Conservation (phyloP, 2,329 filamentous ascomycete species). For the Sporothrix brasiliensis region DNA sequence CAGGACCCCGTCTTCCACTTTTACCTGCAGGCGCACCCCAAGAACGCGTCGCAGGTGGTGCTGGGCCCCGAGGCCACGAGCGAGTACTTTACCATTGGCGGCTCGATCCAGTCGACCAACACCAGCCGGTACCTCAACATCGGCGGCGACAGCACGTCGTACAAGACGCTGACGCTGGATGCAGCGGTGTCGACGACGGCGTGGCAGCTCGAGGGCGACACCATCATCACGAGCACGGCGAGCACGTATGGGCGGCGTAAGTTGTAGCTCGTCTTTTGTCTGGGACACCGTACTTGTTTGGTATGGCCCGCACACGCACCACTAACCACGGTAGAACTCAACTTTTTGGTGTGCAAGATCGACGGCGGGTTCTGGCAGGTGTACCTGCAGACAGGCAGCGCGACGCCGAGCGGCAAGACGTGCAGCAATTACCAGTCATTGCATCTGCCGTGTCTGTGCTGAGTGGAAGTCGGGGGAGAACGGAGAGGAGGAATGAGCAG, state of each 20-base stretch:
- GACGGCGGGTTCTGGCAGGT: conserved; percentile 52
- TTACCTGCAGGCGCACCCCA: conserved; percentile 53
- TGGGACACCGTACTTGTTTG: too few relatives aligned
- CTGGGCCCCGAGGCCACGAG: conserved; percentile 55
- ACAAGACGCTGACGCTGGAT: conserved; percentile 55
- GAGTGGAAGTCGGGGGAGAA: not conserved
- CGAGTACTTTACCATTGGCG: conserved; percentile 54
- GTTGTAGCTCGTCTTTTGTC: conserved; percentile 30
- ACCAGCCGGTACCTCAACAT: conserved; percentile 55
- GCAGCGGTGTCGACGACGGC: conserved; percentile 48
- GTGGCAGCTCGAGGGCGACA: conserved; percentile 54
- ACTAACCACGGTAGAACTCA: conserved; percentile 46
- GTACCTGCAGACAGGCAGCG: conserved; percentile 57
- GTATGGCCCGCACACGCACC: too few relatives aligned
- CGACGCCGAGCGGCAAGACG: conserved; percentile 51
- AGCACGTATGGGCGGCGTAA: conserved; percentile 51
- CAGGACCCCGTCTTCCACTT: conserved; percentile 55
- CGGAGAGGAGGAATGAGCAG: not conserved
- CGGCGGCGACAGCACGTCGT: conserved; percentile 50
- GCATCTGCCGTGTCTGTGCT: conserved; percentile 57
- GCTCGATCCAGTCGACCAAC: conserved; percentile 54
- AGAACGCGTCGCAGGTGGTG: conserved; percentile 51
- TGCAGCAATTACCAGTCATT: conserved; percentile 60
- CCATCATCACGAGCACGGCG: conserved; percentile 50
- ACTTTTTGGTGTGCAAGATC: conserved; percentile 55